Percentiles rank a stretch among this genome's conserved stretches.
phyloP scores from a whole-genome alignment of 192 early-diverging fungal species.

The Rhizoclosmatium globosum region DNA sequence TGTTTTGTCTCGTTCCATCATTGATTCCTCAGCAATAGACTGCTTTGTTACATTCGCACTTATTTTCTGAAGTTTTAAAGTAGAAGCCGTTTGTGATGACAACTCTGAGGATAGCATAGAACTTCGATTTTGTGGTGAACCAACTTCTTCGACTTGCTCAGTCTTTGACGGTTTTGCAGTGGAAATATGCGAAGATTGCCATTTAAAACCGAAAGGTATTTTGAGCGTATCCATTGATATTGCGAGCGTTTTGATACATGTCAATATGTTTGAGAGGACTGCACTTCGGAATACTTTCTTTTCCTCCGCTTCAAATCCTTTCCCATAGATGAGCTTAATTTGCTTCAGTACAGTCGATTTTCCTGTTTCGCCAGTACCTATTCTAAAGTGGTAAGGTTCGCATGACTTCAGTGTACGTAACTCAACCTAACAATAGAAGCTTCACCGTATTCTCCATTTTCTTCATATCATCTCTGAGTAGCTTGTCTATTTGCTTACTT shows the following conservation, averaged over 20 bases:
- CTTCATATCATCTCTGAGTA: conserved; percentile 48
- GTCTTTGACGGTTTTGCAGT: background rate
- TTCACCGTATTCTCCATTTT: conserved; percentile 40
- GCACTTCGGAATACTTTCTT: conserved; percentile 42
- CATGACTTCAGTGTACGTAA: background rate
- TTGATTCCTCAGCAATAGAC: background rate
- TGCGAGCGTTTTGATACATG: conserved; percentile 41
- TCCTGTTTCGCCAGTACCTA: conserved; percentile 55
- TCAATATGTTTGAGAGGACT: conserved; percentile 47
- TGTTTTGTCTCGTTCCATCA: background rate
- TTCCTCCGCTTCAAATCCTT: conserved; percentile 42
- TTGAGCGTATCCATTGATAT: conserved; percentile 45
- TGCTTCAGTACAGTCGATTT: conserved; percentile 59
- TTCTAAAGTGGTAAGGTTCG: no score
- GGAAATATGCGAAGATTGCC: background rate
- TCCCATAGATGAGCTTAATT: conserved; percentile 54
- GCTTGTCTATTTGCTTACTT: conserved; percentile 60
- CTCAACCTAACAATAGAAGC: conserved; percentile 45
- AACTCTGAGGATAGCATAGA: background rate
- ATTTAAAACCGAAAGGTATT: conserved; percentile 35
- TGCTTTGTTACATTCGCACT: background rate
- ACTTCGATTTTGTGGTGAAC: background rate
- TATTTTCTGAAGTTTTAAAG: background rate
- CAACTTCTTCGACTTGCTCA: background rate
- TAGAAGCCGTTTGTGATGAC: background rate